phyloP scores from a whole-genome alignment of 805 yeast species.

The Saturnispora mendoncae region DNA sequence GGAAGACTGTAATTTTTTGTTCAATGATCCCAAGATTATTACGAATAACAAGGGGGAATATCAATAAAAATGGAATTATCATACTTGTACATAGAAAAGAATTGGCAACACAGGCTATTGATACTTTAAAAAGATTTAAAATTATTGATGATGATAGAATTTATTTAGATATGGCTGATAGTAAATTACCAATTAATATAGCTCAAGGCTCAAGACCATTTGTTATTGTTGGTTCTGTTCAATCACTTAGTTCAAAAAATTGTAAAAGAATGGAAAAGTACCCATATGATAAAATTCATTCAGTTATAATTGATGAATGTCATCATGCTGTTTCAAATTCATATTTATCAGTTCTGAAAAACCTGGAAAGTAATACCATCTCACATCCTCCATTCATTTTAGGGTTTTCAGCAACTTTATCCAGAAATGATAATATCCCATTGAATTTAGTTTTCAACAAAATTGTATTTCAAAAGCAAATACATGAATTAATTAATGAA shows the following conservation, averaged over 20 bases:
- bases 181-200: constrained; percentile 26
- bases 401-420: constrained; percentile 86
- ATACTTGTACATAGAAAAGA: constrained; percentile 79
- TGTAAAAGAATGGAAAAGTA: constrained; percentile 40
- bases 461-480: constrained; percentile 59
- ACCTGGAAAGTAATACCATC: constrained; percentile 37
- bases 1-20: constrained; percentile 77
- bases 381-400: constrained; percentile 44
- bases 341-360: constrained; percentile 47
- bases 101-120: constrained; percentile 60
- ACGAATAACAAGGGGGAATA: constrained; percentile 22
- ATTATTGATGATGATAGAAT: constrained; percentile 13
- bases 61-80: constrained; percentile 32
- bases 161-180: constrained; percentile 57
- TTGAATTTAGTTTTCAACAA: constrained; percentile 58
- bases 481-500: constrained; percentile 56
- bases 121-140: constrained; percentile 36
- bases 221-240: constrained; percentile 71
- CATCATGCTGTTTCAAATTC: constrained; percentile 79
- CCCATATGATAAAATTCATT: constrained; percentile 51
- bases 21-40: constrained; percentile 39
- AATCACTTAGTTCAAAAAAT: constrained; percentile 40
- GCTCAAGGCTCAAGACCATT: constrained; percentile 17
- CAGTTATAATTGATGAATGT: constrained; percentile 83
- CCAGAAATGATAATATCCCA: constrained; percentile 60